Evolutionary conservation across 78 protist species (phyloP).

Genomic region (Dictyostelium capitatum): DNA sequence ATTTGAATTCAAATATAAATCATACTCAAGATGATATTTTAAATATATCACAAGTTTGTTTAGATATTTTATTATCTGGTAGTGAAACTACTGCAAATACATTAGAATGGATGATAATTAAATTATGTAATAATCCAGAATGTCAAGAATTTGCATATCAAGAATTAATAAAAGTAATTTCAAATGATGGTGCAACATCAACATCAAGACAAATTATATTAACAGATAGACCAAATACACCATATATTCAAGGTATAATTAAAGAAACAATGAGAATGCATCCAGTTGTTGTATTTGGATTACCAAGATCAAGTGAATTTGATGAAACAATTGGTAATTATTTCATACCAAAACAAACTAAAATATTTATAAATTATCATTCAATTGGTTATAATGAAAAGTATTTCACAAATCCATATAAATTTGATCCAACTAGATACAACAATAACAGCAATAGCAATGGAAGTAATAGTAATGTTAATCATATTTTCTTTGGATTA

Average conservation of each 20-base stretch:
- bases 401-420: conserved; percentile 8
- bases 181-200: neutral
- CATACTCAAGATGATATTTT: neutral
- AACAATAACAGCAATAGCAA: neutral
- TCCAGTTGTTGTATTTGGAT: conserved; percentile 15
- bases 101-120: neutral
- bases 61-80: conserved; percentile 20
- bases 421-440: conserved; percentile 19
- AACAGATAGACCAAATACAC: conserved; percentile 30
- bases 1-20: neutral
- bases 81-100: conserved; percentile 12
- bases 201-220: neutral
- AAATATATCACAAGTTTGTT: neutral
- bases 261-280: conserved; percentile 45
- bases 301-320: conserved; percentile 4
- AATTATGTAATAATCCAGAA: conserved; percentile 7
- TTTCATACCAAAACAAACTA: conserved; percentile 44
- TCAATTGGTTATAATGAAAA: neutral
- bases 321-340: conserved; percentile 14
- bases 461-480: neutral
- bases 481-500: neutral
- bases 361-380: conserved; percentile 9
- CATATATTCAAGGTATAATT: conserved; percentile 19
- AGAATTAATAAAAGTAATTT: neutral
- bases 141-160: conserved; percentile 1